A percentile compares a stretch with the other conserved stretches of the same genome.
phyloP scores from a whole-genome alignment of 2,329 filamentous ascomycete species.

The Apiospora phragmitis region DNA sequence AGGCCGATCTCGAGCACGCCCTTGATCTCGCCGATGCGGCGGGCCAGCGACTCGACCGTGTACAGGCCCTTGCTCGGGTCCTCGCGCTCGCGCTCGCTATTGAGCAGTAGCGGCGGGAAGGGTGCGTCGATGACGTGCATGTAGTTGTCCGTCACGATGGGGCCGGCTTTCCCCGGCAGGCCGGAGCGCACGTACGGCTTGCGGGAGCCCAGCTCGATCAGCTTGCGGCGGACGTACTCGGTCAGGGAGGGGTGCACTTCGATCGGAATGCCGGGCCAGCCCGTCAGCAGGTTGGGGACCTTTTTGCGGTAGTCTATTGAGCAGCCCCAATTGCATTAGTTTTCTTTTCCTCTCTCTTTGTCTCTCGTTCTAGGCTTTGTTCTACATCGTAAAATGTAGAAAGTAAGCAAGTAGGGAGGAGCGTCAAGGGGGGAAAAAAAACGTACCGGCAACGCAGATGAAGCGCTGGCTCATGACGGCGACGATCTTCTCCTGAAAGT shows the following conservation, averaged over 20 bases:
- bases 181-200: slow-evolving; percentile 72
- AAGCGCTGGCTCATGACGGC: slow-evolving; percentile 83
- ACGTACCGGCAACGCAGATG: slow-evolving; percentile 77
- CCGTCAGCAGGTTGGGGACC: slow-evolving; percentile 69
- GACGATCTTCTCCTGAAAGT: slow-evolving; percentile 97
- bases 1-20: slow-evolving; percentile 92
- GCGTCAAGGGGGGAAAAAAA: not conserved
- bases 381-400: too few species aligned
- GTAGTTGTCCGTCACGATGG: slow-evolving; percentile 77
- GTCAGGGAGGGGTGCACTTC: slow-evolving; percentile 88
- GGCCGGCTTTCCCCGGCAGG: slow-evolving; percentile 75
- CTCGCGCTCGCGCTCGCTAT: slow-evolving; percentile 39
- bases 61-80: slow-evolving; percentile 68
- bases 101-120: slow-evolving; percentile 71
- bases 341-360: slow-evolving; percentile 12
- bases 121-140: slow-evolving; percentile 93
- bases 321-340: not conserved
- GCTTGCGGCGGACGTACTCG: slow-evolving; percentile 71
- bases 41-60: slow-evolving; percentile 76
- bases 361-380: too few species aligned
- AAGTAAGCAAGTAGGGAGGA: too few species aligned
- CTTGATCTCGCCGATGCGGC: slow-evolving; percentile 74
- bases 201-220: slow-evolving; percentile 71
- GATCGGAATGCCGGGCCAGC: slow-evolving; percentile 85
- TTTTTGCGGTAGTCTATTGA: slow-evolving; percentile 82